A percentile compares a stretch with the other conserved stretches of the same genome.
Evolutionary conservation across 1,284 basidiomycete species (phyloP).

Genomic region (Malassezia dermatis): DNA sequence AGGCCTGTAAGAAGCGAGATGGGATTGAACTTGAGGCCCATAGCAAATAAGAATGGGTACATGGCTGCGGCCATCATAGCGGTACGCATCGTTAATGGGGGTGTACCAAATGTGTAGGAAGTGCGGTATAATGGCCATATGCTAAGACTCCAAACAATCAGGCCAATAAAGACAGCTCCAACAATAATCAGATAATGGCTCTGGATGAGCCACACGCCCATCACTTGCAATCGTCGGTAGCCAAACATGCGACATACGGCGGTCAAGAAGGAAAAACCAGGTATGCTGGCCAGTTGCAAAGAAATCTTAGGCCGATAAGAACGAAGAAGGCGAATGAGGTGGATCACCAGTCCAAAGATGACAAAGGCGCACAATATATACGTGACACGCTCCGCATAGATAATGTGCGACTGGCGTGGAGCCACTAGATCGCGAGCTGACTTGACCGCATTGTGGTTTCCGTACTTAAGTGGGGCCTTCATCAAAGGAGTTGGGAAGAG

Average conservation of each 20-base stretch:
- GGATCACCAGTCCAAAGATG: background rate
- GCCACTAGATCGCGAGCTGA: background rate
- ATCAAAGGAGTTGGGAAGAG: background rate
- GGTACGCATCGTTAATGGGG: conserved; percentile 30
- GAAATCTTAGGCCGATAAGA: background rate
- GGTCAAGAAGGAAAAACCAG: background rate
- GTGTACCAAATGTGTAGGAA: conserved; percentile 24
- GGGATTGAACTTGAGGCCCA: conserved; percentile 37
- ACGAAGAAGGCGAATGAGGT: background rate
- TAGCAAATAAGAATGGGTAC: conserved; percentile 36
- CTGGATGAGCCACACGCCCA: background rate
- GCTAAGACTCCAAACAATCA: conserved; percentile 22
- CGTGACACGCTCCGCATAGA: background rate
- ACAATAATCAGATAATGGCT: conserved; percentile 4
- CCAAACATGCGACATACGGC: background rate
- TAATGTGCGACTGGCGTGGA: background rate
- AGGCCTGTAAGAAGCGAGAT: conserved; percentile 33
- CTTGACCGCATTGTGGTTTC: background rate
- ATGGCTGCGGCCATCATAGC: conserved; percentile 35
- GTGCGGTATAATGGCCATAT: conserved; percentile 32
- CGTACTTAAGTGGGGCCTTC: background rate
- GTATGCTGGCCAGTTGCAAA: background rate
- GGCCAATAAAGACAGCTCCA: conserved; percentile 1
- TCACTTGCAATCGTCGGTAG: background rate
- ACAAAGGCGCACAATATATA: conserved; percentile 5